phyloP scores from a whole-genome alignment of 495 filamentous ascomycete genomes.

The Podospora pseudoanserina region DNA sequence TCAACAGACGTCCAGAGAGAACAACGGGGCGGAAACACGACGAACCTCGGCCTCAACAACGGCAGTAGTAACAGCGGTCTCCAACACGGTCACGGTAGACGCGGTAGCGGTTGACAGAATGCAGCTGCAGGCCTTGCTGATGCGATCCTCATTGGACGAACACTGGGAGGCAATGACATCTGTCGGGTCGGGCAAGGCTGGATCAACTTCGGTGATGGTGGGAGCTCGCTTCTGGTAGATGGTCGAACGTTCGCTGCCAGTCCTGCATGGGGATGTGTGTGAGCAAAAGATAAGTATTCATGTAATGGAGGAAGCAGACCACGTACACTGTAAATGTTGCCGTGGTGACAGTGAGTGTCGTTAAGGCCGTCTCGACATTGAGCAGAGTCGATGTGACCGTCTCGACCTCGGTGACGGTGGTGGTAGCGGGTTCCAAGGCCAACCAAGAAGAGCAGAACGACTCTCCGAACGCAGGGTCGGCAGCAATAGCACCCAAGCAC shows the following conservation, averaged over 20 bases:
- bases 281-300: background rate
- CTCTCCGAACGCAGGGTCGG: conserved; percentile 15
- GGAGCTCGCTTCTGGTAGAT: conserved; percentile 15
- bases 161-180: conserved; percentile 18
- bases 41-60: conserved; percentile 13
- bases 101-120: conserved; percentile 18
- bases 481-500: conserved; percentile 15
- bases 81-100: conserved; percentile 18
- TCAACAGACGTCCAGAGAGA: background rate
- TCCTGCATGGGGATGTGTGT: background rate
- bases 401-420: conserved; percentile 21
- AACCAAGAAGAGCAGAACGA: conserved; percentile 25
- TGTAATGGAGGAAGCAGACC: background rate
- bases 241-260: conserved; percentile 10
- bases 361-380: conserved; percentile 16
- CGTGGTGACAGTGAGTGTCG: conserved; percentile 14
- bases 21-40: background rate
- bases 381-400: conserved; percentile 14
- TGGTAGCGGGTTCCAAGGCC: conserved; percentile 18
- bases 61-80: conserved; percentile 12
- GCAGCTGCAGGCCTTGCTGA: conserved; percentile 29
- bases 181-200: conserved; percentile 1
- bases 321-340: conserved; percentile 18
- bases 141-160: conserved; percentile 10
- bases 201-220: background rate